Percentiles rank a stretch among this genome's conserved stretches.
Evolutionary conservation across 2,329 filamentous ascomycete genomes (phyloP).

Genomic region (Gnomoniopsis sp.): DNA sequence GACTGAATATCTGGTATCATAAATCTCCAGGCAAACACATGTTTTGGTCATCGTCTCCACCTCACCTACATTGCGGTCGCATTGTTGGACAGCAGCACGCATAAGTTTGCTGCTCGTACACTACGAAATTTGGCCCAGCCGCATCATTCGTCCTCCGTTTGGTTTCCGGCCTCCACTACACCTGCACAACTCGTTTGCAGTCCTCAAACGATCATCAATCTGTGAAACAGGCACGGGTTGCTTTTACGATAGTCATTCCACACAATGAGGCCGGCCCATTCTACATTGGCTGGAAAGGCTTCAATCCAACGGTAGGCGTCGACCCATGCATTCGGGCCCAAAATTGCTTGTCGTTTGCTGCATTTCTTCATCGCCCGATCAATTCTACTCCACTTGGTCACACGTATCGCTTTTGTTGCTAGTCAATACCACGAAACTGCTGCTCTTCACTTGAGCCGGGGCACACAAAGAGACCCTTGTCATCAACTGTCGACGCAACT

Average conservation of each 20-base stretch:
- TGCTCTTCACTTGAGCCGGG: too few species aligned
- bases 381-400: background rate
- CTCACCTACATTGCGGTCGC: constrained; percentile 2
- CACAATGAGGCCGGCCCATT: background rate
- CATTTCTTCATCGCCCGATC: background rate
- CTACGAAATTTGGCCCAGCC: constrained; percentile 2
- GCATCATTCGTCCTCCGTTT: background rate
- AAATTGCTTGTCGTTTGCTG: background rate
- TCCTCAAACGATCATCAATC: constrained; percentile 1
- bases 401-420: background rate
- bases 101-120: constrained; percentile 15
- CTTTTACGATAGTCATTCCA: background rate
- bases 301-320: background rate
- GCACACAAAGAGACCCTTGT: background rate
- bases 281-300: background rate
- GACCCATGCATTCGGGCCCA: background rate
- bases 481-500: background rate
- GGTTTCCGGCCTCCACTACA: background rate
- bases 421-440: too few species aligned
- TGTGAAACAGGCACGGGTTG: background rate
- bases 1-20: background rate
- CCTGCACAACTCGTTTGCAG: background rate
- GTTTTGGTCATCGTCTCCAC: constrained; percentile 2
- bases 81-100: constrained; percentile 5
- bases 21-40: constrained; percentile 11